Evolutionary conservation across 164 flowering plant species (phyloP), one percentile per base, ranked within the genome.

Genomic region (Sextonia rubra): DNA sequence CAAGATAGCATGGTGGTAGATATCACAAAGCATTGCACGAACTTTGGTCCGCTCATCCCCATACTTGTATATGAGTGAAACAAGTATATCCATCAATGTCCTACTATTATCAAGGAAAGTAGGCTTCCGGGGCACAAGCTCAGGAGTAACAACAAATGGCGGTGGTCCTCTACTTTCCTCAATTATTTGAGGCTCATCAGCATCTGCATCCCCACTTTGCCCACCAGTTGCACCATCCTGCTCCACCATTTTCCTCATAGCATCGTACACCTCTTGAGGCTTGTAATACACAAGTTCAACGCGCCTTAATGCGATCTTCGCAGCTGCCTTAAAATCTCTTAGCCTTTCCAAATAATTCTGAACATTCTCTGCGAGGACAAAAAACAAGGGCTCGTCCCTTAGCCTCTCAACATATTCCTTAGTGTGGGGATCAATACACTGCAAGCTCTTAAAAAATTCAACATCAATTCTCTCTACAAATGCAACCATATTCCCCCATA

Each of bases 21-120:
- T 91, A 79, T 95, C 99, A 85, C 97, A 95, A 4, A 93, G 90
- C 98, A 91, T 90, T 29, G 99, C 98, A 66, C 98, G 89, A 12
- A 98, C 99, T 78, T 93, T 95, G 1, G 99, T 95, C 37, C 98
- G 83, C 79, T 95, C 98, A 84, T 95, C 99, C 32, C 98, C 99
- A 77, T 82, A 79, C 75, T 86, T 87, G 82, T 95, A 95, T 52
- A 95, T 93, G 25, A 89, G 86, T 22, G 94, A 89, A 60, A 94
- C 96, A 23, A 92, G 81, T 25, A 60, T 66, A 80, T 95, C 96
- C 98, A 95, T 91, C 76, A 93, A 68, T 4, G 82, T 71, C 82
- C 97, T 84, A 74, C 97, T 85, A 71, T 73, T 85, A 67, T 91
- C 97, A 0, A 92, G 93, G 75, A 93, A 93, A 32, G 91, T 86